Percentiles rank a stretch among this genome's conserved stretches.
These are phyloP conservation scores for Piloderma croceum DNA, from an alignment of 768 basidiomycete species.

Conservation along the genomic window DNA sequence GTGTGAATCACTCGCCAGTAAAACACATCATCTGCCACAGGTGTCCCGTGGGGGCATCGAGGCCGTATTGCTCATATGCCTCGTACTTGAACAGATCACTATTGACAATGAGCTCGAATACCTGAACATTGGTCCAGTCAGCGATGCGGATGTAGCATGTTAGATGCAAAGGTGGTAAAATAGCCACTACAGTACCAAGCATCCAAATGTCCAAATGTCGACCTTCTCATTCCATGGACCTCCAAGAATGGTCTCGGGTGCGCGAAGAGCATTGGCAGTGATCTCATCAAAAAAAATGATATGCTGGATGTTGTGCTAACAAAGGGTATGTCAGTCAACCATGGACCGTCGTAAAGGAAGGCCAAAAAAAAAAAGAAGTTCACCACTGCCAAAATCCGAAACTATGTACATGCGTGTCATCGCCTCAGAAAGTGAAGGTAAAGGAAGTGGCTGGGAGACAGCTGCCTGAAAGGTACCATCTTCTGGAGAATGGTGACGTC, in stretches of 20 bases:
- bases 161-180: background rate
- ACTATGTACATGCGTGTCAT: slow-evolving; percentile 11
- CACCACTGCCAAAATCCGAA: slow-evolving; percentile 14
- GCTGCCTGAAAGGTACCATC: slow-evolving; percentile 17
- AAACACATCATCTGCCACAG: slow-evolving; percentile 16
- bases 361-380: background rate
- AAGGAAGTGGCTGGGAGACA: slow-evolving; percentile 13
- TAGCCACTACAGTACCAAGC: slow-evolving; percentile 16
- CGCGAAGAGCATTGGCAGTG: slow-evolving; percentile 12
- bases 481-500: slow-evolving; percentile 9
- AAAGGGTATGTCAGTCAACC: slow-evolving; percentile 12
- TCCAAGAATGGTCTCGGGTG: slow-evolving; percentile 22
- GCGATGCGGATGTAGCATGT: too few species aligned
- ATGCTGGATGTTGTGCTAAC: slow-evolving; percentile 4
- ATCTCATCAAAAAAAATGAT: slow-evolving; percentile 12
- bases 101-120: too few species aligned
- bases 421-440: slow-evolving; percentile 13
- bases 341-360: slow-evolving; percentile 1
- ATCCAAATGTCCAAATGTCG: slow-evolving; percentile 24
- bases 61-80: too few species aligned
- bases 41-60: slow-evolving; percentile 5
- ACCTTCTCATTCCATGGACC: slow-evolving; percentile 21
- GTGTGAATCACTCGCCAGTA: slow-evolving; percentile 11
- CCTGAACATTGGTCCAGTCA: too few species aligned
- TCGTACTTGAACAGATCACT: too few species aligned